phyloP scores from a whole-genome alignment of 176 grass and related monocot species.

The Pontederia paniculata region DNA sequence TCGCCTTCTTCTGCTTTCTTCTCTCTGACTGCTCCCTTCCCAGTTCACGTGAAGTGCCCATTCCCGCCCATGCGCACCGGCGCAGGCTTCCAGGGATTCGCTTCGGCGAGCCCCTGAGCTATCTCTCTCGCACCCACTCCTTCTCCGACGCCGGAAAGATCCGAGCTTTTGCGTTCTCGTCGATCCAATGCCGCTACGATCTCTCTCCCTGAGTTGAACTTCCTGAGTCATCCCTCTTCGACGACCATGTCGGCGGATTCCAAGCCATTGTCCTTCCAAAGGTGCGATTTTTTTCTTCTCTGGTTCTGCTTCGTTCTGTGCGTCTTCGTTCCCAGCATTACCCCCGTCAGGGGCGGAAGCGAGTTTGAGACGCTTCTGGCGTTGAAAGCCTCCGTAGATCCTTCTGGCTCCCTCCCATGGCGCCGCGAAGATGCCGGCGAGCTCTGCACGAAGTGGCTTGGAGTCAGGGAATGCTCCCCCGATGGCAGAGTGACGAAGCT shows the following conservation, averaged over 20 bases:
- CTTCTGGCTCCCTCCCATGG: constrained; percentile 52
- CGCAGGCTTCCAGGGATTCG: too few relatives aligned
- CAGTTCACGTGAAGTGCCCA: too few relatives aligned
- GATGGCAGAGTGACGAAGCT: constrained; percentile 67
- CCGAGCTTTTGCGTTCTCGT: too few relatives aligned
- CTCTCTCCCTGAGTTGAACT: not conserved
- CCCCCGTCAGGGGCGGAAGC: not conserved
- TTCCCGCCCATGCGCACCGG: too few relatives aligned
- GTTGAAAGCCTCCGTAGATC: constrained; percentile 56
- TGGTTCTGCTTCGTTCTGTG: constrained; percentile 5
- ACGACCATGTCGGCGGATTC: not conserved
- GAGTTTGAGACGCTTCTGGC: constrained; percentile 54
- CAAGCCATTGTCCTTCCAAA: not conserved
- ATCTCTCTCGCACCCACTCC: too few relatives aligned
- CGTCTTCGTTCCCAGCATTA: constrained; percentile 2
- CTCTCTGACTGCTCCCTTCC: too few relatives aligned
- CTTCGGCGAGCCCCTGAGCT: too few relatives aligned
- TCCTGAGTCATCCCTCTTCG: not conserved
- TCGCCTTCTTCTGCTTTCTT: too few relatives aligned
- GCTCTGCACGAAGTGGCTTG: constrained; percentile 53
- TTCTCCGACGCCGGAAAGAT: too few relatives aligned
- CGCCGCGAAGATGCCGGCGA: constrained; percentile 13
- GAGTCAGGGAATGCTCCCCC: constrained; percentile 48
- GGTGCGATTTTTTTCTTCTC: constrained; percentile 8
- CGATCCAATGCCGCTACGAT: too few relatives aligned